Conservation (phyloP, 768 basidiomycete genomes). For the Russula vinacea region DNA sequence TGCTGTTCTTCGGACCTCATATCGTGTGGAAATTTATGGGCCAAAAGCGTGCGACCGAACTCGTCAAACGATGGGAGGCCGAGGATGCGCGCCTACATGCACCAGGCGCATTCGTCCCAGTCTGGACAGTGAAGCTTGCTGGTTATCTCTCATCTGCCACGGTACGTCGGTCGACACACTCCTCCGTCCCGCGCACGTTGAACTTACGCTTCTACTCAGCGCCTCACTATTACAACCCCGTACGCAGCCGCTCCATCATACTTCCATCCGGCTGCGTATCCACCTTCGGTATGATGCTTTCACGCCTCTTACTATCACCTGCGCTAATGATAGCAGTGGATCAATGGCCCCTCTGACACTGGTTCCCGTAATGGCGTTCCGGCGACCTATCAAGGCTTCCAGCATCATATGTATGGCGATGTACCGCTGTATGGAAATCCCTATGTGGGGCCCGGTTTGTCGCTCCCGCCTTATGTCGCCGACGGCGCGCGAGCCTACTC, state of each 20-base stretch:
- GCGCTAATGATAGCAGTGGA: constrained; percentile 36
- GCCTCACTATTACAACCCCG: constrained; percentile 43
- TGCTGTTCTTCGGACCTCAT: constrained; percentile 44
- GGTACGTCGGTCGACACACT: constrained; percentile 33
- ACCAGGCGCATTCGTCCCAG: constrained; percentile 35
- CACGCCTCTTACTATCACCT: background rate
- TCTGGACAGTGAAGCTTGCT: constrained; percentile 45
- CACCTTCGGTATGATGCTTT: constrained; percentile 43
- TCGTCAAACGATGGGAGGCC: constrained; percentile 43
- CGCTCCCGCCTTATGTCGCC: constrained; percentile 33
- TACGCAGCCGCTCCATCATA: constrained; percentile 33
- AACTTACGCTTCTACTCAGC: constrained; percentile 33
- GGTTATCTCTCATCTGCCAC: constrained; percentile 40
- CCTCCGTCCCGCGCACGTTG: background rate
- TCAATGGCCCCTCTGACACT: constrained; percentile 41
- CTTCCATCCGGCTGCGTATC: constrained; percentile 44
- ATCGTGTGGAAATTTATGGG: constrained; percentile 48
- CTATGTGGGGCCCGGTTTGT: constrained; percentile 28
- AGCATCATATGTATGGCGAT: constrained; percentile 39
- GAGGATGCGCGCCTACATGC: constrained; percentile 38
- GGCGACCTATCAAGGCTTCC: constrained; percentile 16
- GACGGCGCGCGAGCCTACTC: constrained; percentile 30
- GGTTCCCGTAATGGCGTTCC: background rate
- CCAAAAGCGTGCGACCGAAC: constrained; percentile 38
- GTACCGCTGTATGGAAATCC: constrained; percentile 45